phyloP scores from a whole-genome alignment of 495 filamentous ascomycete genomes.

The Aspergillus wentii region DNA sequence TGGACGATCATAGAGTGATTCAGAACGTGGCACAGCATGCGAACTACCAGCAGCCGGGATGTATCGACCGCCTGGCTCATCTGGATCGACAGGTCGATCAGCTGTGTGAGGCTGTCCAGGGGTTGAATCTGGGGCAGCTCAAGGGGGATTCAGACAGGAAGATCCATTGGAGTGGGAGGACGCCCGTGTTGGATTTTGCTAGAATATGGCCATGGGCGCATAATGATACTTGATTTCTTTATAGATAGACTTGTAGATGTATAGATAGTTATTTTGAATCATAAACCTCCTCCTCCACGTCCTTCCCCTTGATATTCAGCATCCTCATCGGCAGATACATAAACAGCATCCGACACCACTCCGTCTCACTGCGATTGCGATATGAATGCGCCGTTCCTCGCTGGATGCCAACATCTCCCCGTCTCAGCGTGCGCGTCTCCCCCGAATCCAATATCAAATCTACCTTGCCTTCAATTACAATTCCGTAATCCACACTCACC shows the following conservation, averaged over 20 bases:
- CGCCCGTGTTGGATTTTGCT: not conserved
- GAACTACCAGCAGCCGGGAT: not conserved
- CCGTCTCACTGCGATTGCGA: conserved; percentile 25
- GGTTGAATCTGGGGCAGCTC: not conserved
- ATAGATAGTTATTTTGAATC: conserved; percentile 7
- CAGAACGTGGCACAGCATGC: not conserved
- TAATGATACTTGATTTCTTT: not conserved
- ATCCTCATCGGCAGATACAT: conserved; percentile 23
- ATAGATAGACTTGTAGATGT: not conserved
- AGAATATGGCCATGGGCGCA: not conserved
- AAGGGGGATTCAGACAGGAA: not conserved
- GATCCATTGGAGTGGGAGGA: not conserved
- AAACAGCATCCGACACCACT: conserved; percentile 48
- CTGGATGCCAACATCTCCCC: conserved; percentile 66
- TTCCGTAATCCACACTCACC: conserved; percentile 65
- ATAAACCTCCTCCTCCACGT: conserved; percentile 23
- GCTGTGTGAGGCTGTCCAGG: not conserved
- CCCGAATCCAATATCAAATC: conserved; percentile 68
- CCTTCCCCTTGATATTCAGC: conserved; percentile 19
- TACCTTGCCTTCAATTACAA: conserved; percentile 66
- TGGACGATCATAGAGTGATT: not conserved
- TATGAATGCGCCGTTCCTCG: conserved; percentile 45
- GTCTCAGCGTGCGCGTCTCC: conserved; percentile 56
- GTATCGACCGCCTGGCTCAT: not conserved
- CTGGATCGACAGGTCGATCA: not conserved